Conservation (phyloP, 306 rosid genomes). For the Cyamopsis tetragonoloba region DNA sequence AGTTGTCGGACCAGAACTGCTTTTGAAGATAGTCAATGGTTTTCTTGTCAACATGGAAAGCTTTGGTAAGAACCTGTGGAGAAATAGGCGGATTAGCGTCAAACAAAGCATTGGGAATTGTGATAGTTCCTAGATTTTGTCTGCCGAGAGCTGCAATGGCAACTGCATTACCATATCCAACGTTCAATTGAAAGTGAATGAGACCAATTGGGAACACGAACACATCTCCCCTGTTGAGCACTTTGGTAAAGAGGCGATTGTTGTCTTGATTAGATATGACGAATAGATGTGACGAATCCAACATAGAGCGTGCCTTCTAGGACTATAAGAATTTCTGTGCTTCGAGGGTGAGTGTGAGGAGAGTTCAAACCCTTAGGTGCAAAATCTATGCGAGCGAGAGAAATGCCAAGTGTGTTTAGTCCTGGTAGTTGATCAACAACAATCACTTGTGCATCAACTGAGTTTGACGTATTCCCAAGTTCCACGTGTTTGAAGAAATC, state of each 20-base stretch:
- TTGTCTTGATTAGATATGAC: too few species aligned
- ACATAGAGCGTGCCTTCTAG: too few species aligned
- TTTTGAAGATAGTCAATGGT: background rate
- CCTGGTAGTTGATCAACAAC: background rate
- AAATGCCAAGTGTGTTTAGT: background rate
- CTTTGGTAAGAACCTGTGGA: background rate
- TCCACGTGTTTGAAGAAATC: too few species aligned
- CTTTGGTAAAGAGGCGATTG: too few species aligned
- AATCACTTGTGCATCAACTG: background rate
- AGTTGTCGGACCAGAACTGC: too few species aligned
- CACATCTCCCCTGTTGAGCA: slow-evolving; percentile 14
- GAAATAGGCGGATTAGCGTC: slow-evolving; percentile 24
- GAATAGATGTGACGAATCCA: too few species aligned
- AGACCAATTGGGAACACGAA: slow-evolving; percentile 28
- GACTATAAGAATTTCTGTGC: too few species aligned
- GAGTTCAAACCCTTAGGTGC: background rate
- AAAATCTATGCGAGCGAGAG: background rate
- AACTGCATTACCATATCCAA: slow-evolving; percentile 18
- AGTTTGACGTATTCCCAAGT: background rate
- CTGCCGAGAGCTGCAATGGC: slow-evolving; percentile 19
- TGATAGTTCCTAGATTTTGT: slow-evolving; percentile 15
- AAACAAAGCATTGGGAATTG: slow-evolving; percentile 23
- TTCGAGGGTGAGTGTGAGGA: too few species aligned
- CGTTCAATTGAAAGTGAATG: slow-evolving; percentile 31
- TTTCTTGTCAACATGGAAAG: background rate